Evolutionary conservation across 352 stramenopile species (phyloP), one percentile per base, ranked within the genome.

Genomic region (Globisporangium lucens): DNA sequence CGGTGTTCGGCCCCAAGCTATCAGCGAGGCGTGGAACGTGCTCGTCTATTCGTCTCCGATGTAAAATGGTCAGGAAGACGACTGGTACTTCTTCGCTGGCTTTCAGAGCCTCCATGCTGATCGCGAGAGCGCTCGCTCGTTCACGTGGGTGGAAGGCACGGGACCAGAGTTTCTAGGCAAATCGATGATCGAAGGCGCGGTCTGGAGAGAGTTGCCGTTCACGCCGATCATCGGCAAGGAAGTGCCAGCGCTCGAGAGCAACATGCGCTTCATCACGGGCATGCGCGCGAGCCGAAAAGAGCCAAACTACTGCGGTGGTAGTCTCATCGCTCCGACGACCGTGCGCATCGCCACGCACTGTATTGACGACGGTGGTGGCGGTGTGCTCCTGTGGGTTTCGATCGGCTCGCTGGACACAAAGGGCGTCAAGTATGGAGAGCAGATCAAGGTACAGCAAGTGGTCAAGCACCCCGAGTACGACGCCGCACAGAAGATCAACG

Each of bases 91-190:
- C 10, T 29, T 49, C 38, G 36, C 27, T 13, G 56, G 56, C n/a
- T n/a, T n/a, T n/a, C n/a, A n/a, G n/a, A n/a, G n/a, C n/a, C n/a
- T n/a, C n/a, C n/a, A n/a, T n/a, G n/a, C n/a, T n/a, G n/a, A n/a
- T n/a, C n/a, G n/a, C n/a, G n/a, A 4, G 2, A 20, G 8, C 38
- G 22, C 56, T 0, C 56, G 12, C 35, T 52, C 20, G 35, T 62
- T 62, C 56, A 52, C 36, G 56, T 62, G 56, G 56, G 56, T n/a
- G 4, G 57, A 63, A 29, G 57, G n/a, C 7, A 63, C 22, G 10
- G 57, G 57, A 41, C 57, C 36, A 1, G 57, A 63, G 38, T 63
- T 63, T 22, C 27, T 63, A 4, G 38, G 38, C 0, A 55, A 27
- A 10, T 24, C 38, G 24, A 1, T 55, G 8, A 52, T 62, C 35